These are phyloP conservation scores for Xylariales sp. DNA, from an alignment of 2,329 filamentous ascomycete genomes.

Conservation along the genomic window DNA sequence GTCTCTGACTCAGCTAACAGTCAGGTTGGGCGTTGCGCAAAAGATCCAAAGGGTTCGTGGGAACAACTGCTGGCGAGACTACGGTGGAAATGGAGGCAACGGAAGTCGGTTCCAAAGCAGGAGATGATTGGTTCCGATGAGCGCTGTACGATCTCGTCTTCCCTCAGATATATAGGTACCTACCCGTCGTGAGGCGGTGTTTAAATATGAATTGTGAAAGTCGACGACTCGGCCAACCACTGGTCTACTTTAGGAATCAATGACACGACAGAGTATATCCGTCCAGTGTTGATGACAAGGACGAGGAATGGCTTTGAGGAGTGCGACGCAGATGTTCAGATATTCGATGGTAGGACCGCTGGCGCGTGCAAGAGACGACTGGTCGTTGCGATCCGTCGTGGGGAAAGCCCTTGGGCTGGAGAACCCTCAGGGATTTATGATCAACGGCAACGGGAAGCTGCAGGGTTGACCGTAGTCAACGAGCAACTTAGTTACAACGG, in stretches of 20 bases:
- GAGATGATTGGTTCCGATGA: constrained; percentile 21
- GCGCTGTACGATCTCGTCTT: constrained; percentile 19
- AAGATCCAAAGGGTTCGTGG: constrained; percentile 16
- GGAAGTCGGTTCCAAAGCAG: constrained; percentile 18
- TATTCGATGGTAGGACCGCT: too few species aligned
- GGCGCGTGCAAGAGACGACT: too few species aligned
- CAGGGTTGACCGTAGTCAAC: constrained; percentile 5
- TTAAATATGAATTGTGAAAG: constrained; percentile 12
- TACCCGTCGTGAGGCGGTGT: constrained; percentile 20
- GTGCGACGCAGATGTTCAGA: too few species aligned
- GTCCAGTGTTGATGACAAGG: too few species aligned
- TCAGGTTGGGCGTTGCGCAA: constrained; percentile 15
- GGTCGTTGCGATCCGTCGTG: not conserved
- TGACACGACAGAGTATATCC: not conserved
- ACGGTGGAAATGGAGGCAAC: constrained; percentile 15
- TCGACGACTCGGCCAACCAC: too few species aligned
- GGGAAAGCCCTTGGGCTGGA: too few species aligned
- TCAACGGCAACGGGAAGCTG: constrained; percentile 3
- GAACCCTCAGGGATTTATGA: constrained; percentile 3
- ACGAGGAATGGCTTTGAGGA: too few species aligned
- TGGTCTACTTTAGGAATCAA: too few species aligned
- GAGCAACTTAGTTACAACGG: constrained; percentile 2
- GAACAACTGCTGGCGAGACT: constrained; percentile 12
- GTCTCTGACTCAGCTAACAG: constrained; percentile 18
- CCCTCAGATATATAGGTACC: constrained; percentile 19